Conservation (phyloP, 78 protist species). For the Pigoraptor vietnamica region DNA sequence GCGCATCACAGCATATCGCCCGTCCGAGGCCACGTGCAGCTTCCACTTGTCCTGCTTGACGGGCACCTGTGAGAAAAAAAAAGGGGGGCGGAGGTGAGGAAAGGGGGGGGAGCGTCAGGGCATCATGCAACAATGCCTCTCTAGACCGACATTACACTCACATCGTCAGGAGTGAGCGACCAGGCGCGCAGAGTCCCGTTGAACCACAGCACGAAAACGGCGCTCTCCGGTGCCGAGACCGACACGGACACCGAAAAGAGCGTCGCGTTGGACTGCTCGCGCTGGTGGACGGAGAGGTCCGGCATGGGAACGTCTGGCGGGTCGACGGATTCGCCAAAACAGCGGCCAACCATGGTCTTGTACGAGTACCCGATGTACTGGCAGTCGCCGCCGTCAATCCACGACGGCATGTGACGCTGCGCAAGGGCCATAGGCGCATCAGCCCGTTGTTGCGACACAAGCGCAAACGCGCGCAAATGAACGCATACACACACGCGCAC, state of each 20-base stretch:
- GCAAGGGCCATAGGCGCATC: no score
- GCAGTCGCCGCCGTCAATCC: neutral
- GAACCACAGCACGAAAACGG: neutral
- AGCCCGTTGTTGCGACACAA: neutral
- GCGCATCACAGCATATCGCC: no score
- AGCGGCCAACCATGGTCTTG: neutral
- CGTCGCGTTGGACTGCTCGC: neutral
- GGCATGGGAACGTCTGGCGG: neutral
- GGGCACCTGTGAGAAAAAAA: no score
- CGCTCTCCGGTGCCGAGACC: neutral
- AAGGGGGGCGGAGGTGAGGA: no score
- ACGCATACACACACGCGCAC: neutral
- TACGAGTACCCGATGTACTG: neutral
- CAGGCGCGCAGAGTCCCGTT: neutral
- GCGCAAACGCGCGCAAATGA: neutral
- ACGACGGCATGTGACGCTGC: neutral
- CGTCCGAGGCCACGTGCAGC: no score
- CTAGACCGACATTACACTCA: no score
- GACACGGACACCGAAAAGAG: neutral
- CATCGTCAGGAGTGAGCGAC: neutral
- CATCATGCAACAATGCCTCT: no score
- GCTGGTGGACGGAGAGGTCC: neutral
- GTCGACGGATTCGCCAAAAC: neutral
- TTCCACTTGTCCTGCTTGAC: no score
- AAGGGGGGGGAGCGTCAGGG: no score